Evolutionary conservation across 371 early-diverging fungal genomes (phyloP).

Genomic region (Mortierella sp.): DNA sequence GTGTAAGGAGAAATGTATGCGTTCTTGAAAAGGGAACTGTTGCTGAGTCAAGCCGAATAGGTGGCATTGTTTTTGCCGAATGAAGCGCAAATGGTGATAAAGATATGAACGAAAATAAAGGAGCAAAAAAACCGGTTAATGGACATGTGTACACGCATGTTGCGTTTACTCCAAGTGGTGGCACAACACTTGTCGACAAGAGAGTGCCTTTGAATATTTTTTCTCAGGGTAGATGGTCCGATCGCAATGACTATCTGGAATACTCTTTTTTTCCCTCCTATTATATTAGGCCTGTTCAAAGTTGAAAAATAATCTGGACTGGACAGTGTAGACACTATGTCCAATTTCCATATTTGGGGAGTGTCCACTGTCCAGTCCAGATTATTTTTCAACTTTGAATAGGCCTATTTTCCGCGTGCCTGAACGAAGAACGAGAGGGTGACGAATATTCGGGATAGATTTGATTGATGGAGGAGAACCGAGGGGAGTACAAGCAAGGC

Average conservation of each 20-base stretch:
- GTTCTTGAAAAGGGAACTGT: background rate
- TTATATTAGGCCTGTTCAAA: background rate
- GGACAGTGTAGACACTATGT: no score
- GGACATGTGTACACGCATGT: background rate
- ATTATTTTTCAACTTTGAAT: background rate
- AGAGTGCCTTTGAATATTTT: background rate
- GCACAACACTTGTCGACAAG: background rate
- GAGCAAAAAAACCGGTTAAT: background rate
- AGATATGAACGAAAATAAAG: background rate
- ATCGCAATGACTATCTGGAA: background rate
- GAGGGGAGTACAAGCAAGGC: background rate
- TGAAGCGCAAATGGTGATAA: background rate
- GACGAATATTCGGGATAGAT: background rate
- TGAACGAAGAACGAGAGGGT: background rate
- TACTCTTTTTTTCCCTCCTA: background rate
- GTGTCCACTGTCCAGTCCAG: no score
- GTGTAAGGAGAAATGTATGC: no score
- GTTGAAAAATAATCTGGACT: no score
- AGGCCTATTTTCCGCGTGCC: no score
- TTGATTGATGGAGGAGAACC: background rate
- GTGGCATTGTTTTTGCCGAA: background rate
- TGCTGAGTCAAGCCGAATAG: conserved; percentile 1
- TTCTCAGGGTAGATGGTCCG: background rate
- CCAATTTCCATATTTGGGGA: no score
- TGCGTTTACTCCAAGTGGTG: background rate